These are phyloP conservation scores for Rhodotorula sp. DNA, from an alignment of 1,284 basidiomycete species.

Conservation along the genomic window DNA sequence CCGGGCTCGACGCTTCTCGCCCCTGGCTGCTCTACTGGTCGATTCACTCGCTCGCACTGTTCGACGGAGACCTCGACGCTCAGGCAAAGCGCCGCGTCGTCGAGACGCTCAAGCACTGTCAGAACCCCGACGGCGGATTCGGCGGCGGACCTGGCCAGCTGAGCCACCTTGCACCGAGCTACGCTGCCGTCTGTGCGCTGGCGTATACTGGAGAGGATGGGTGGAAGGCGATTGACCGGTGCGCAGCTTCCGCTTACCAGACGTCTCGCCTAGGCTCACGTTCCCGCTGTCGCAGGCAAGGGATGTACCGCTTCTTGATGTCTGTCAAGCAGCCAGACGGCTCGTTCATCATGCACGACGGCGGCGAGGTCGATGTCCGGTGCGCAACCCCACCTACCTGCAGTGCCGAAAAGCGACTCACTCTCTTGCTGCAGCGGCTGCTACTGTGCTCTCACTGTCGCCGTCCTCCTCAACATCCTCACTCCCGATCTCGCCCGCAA, in stretches of 20 bases:
- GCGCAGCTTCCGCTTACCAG: neutral
- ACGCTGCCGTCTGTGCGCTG: slow-evolving; percentile 80
- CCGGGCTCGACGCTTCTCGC: slow-evolving; percentile 84
- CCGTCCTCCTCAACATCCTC: slow-evolving; percentile 72
- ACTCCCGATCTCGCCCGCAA: slow-evolving; percentile 77
- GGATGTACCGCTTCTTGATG: slow-evolving; percentile 87
- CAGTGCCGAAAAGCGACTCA: slow-evolving; percentile 2
- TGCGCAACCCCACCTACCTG: slow-evolving; percentile 50
- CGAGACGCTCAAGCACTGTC: slow-evolving; percentile 72
- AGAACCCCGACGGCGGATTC: slow-evolving; percentile 84
- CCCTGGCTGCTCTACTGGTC: slow-evolving; percentile 93
- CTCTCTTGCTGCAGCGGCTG: slow-evolving; percentile 58
- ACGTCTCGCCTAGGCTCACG: slow-evolving; percentile 32
- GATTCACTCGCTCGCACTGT: slow-evolving; percentile 71
- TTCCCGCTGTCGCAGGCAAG: slow-evolving; percentile 57
- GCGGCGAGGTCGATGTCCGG: slow-evolving; percentile 93
- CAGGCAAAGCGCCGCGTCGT: slow-evolving; percentile 71
- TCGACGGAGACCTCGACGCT: slow-evolving; percentile 76
- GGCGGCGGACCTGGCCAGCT: slow-evolving; percentile 82
- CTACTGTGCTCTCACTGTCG: slow-evolving; percentile 73
- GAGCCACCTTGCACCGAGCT: slow-evolving; percentile 85
- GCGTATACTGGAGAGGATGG: slow-evolving; percentile 66
- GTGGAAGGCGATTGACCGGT: slow-evolving; percentile 52
- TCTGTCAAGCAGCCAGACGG: slow-evolving; percentile 91
- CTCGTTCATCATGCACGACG: slow-evolving; percentile 83